phyloP scores from a whole-genome alignment of 2,329 filamentous ascomycete species.

The Arthrobotrys musiformis region DNA sequence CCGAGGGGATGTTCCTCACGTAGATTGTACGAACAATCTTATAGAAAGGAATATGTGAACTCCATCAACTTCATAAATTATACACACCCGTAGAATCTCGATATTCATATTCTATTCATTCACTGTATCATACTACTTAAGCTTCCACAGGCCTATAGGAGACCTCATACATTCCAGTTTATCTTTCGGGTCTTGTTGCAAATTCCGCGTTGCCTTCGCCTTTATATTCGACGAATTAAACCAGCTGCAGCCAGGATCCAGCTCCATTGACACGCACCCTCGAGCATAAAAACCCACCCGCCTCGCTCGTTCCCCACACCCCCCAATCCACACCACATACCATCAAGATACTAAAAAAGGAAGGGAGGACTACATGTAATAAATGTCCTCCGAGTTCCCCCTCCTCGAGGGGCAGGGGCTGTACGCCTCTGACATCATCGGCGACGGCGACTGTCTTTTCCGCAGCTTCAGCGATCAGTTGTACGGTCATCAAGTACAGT shows the following conservation, averaged over 20 bases:
- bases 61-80: no score
- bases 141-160: no score
- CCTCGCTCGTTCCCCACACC: background rate
- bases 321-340: background rate
- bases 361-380: slow-evolving; percentile 24
- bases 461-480: slow-evolving; percentile 59
- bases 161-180: no score
- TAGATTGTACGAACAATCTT: background rate
- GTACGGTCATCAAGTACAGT: slow-evolving; percentile 54
- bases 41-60: no score
- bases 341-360: background rate
- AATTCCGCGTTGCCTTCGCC: slow-evolving; percentile 4
- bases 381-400: slow-evolving; percentile 66
- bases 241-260: no score
- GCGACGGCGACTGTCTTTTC: slow-evolving; percentile 70
- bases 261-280: no score
- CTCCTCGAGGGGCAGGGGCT: slow-evolving; percentile 70
- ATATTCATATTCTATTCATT: no score
- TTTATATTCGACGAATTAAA: no score
- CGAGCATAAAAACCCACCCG: no score
- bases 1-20: slow-evolving; percentile 50
- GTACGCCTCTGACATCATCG: slow-evolving; percentile 70
- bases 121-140: no score
- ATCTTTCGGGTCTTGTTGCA: background rate
- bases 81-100: no score